Evolutionary conservation across 345 rosid genomes (phyloP).

Genomic region (Eucalyptus erythrocorys): DNA sequence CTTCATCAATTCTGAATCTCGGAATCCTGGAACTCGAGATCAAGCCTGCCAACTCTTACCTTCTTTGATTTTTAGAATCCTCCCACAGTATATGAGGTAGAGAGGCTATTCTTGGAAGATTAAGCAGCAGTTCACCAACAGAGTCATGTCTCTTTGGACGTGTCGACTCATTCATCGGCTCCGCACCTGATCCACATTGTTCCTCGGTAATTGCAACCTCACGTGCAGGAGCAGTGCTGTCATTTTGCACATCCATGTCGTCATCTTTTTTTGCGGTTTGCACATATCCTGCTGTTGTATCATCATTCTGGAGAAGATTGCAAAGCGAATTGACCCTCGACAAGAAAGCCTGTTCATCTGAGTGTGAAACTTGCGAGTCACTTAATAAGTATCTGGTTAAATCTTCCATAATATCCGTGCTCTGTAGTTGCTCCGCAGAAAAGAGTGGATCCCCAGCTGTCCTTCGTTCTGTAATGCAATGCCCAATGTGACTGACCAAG

Average conservation of each 20-base stretch:
- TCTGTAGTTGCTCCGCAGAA: constrained; percentile 11
- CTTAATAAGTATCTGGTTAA: constrained; percentile 36
- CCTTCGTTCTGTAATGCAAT: constrained; percentile 33
- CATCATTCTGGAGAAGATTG: constrained; percentile 49
- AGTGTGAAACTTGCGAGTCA: constrained; percentile 24
- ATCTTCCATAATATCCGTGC: constrained; percentile 21
- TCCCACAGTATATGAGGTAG: constrained; percentile 36
- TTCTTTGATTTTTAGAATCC: background rate
- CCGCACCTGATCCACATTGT: constrained; percentile 1
- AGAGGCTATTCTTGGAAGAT: constrained; percentile 60
- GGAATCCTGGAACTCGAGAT: background rate
- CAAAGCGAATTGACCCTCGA: constrained; percentile 50
- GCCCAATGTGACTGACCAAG: constrained; percentile 43
- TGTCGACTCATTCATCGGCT: background rate
- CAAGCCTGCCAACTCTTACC: background rate
- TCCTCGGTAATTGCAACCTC: background rate
- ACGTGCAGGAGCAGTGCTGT: background rate
- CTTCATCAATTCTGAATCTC: constrained; percentile 10
- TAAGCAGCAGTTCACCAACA: constrained; percentile 45
- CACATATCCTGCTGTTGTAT: background rate
- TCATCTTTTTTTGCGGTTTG: background rate
- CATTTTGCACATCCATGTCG: background rate
- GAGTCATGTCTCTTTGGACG: constrained; percentile 15
- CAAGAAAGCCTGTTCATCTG: constrained; percentile 40
- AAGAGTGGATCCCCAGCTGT: constrained; percentile 7